Percentiles rank a stretch among this genome's conserved stretches.
These are phyloP conservation scores for Fusarium chlamydosporum DNA, from an alignment of 2,329 filamentous ascomycete species.

Conservation along the genomic window DNA sequence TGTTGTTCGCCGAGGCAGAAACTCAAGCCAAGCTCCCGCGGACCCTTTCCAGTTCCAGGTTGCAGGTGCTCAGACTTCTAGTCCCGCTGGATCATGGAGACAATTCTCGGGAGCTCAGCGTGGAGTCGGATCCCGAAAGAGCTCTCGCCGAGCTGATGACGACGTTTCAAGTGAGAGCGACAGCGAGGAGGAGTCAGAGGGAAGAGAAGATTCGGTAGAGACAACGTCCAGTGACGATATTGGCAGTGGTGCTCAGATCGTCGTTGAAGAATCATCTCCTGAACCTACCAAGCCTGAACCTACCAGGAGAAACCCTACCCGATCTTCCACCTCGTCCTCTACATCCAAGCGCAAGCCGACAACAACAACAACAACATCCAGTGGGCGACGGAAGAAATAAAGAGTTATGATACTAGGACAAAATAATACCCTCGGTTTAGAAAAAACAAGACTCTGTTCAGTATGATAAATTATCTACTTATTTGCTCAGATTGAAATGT, in stretches of 20 bases:
- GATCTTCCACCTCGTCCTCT: constrained; percentile 49
- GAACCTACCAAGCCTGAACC: constrained; percentile 48
- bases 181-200: constrained; percentile 50
- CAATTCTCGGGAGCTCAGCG: constrained; percentile 55
- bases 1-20: constrained; percentile 54
- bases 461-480: constrained; percentile 35
- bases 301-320: constrained; percentile 58
- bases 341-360: constrained; percentile 59
- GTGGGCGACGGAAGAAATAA: constrained; percentile 56
- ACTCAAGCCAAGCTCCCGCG: constrained; percentile 49
- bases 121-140: constrained; percentile 47
- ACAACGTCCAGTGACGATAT: constrained; percentile 57
- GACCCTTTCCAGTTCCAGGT: constrained; percentile 70
- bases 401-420: constrained; percentile 26
- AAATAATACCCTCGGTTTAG: constrained; percentile 24
- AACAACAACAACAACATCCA: constrained; percentile 29
- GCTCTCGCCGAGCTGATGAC: constrained; percentile 50
- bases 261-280: constrained; percentile 53
- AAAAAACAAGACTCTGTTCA: constrained; percentile 23
- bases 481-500: constrained; percentile 5
- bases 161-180: constrained; percentile 55
- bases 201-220: constrained; percentile 50
- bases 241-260: constrained; percentile 55
- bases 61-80: constrained; percentile 58
- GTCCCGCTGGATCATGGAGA: constrained; percentile 55